phyloP scores from a whole-genome alignment of 2,329 filamentous ascomycete genomes.

The Aspergillus arachidicola region DNA sequence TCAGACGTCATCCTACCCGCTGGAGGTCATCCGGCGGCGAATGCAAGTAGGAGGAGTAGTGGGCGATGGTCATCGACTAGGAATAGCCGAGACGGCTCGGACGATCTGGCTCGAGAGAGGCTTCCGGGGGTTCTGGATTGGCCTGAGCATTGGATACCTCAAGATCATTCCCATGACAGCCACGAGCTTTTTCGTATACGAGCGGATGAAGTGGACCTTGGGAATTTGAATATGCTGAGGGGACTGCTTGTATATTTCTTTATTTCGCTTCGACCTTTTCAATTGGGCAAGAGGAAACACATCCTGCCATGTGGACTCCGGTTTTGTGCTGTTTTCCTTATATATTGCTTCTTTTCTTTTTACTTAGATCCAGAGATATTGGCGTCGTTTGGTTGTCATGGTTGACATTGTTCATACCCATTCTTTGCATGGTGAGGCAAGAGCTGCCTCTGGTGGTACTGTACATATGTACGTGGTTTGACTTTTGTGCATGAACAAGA shows the following conservation, averaged over 20 bases:
- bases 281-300: background rate
- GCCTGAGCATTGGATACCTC: conserved; percentile 89
- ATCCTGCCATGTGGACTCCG: background rate
- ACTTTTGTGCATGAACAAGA: conserved; percentile 7
- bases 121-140: conserved; percentile 83
- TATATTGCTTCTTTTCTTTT: conserved; percentile 8
- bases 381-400: conserved; percentile 17
- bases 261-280: background rate
- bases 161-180: conserved; percentile 92
- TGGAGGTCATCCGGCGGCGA: conserved; percentile 86
- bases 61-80: conserved; percentile 79
- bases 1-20: conserved; percentile 88
- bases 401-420: conserved; percentile 22
- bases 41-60: conserved; percentile 98
- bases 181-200: conserved; percentile 69
- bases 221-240: conserved; percentile 58
- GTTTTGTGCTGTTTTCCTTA: conserved; percentile 3
- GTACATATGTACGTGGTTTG: conserved; percentile 21
- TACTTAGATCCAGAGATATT: conserved; percentile 13
- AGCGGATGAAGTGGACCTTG: conserved; percentile 64
- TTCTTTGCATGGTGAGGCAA: conserved; percentile 20
- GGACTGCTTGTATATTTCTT: background rate
- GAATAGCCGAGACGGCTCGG: conserved; percentile 75
- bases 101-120: conserved; percentile 78
- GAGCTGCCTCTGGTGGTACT: conserved; percentile 7